phyloP scores from a whole-genome alignment of 805 yeast species.

The Lipomyces orientalis region DNA sequence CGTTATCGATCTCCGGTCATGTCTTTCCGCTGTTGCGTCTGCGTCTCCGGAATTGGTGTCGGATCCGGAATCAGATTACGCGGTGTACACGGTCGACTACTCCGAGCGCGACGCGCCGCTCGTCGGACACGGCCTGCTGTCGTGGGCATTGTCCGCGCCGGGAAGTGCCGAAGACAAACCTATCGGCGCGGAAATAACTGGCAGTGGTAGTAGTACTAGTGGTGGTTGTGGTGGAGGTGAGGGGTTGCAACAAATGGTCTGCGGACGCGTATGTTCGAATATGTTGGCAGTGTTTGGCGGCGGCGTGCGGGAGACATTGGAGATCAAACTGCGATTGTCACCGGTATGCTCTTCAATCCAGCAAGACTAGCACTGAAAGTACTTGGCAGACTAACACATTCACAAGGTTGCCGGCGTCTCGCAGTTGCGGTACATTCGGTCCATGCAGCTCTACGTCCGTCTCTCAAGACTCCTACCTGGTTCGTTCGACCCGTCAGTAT shows the following conservation, averaged over 20 bases:
- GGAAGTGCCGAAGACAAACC: slow-evolving; percentile 2
- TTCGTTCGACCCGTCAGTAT: slow-evolving; percentile 32
- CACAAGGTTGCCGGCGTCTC: slow-evolving; percentile 31
- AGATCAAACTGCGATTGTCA: slow-evolving; percentile 41
- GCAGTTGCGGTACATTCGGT: slow-evolving; percentile 28
- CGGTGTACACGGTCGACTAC: slow-evolving; percentile 50
- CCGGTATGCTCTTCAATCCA: slow-evolving; percentile 33
- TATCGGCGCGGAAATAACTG: background rate
- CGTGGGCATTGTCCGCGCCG: slow-evolving; percentile 37
- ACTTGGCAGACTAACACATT: background rate
- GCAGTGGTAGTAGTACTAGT: slow-evolving; percentile 4
- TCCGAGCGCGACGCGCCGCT: slow-evolving; percentile 48
- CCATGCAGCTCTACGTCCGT: slow-evolving; percentile 33
- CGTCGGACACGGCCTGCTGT: slow-evolving; percentile 50
- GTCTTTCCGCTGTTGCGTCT: slow-evolving; percentile 45
- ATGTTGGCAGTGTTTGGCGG: slow-evolving; percentile 39
- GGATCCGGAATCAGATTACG: slow-evolving; percentile 45
- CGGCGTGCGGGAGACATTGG: slow-evolving; percentile 41
- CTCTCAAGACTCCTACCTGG: slow-evolving; percentile 32
- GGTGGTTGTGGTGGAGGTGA: slow-evolving; percentile 5
- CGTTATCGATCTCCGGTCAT: slow-evolving; percentile 43
- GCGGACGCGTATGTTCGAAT: slow-evolving; percentile 41
- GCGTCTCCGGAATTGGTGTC: slow-evolving; percentile 48
- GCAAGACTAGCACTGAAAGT: background rate
- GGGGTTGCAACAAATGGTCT: slow-evolving; percentile 25